A percentile compares a stretch with the other conserved stretches of the same genome.
Conservation (phyloP, 208 protist genomes). For the Trypanosoma rangeli region DNA sequence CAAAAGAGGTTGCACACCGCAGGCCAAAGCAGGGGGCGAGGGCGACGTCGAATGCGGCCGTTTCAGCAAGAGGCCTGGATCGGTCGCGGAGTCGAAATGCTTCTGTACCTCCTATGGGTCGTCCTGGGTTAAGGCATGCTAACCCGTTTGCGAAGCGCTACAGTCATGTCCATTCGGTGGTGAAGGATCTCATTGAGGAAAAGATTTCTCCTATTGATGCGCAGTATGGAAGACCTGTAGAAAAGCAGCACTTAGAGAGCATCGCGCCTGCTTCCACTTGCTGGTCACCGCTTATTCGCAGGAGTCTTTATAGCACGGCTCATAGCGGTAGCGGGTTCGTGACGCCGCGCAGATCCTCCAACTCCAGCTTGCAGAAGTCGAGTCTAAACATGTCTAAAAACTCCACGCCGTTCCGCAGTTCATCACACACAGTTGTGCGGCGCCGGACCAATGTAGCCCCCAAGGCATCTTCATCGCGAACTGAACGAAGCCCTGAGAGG, state of each 20-base stretch:
- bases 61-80: background rate
- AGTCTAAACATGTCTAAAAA: background rate
- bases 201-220: slow-evolving; percentile 52
- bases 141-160: slow-evolving; percentile 22
- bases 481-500: background rate
- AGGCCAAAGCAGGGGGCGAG: background rate
- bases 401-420: background rate
- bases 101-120: background rate
- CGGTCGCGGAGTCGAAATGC: background rate
- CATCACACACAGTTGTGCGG: background rate
- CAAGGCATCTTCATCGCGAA: background rate
- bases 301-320: background rate
- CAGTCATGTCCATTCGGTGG: slow-evolving; percentile 52
- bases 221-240: slow-evolving; percentile 31
- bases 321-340: background rate
- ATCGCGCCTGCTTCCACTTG: background rate
- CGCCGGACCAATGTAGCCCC: background rate
- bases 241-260: background rate
- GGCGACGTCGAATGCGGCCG: no score
- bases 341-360: background rate
- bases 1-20: background rate
- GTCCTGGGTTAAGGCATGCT: background rate
- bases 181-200: slow-evolving; percentile 49
- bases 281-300: background rate
- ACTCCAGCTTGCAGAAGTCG: background rate